Percentiles rank a stretch among this genome's conserved stretches.
Conservation (phyloP, 2,329 filamentous ascomycete species). For the Periconia sp. region DNA sequence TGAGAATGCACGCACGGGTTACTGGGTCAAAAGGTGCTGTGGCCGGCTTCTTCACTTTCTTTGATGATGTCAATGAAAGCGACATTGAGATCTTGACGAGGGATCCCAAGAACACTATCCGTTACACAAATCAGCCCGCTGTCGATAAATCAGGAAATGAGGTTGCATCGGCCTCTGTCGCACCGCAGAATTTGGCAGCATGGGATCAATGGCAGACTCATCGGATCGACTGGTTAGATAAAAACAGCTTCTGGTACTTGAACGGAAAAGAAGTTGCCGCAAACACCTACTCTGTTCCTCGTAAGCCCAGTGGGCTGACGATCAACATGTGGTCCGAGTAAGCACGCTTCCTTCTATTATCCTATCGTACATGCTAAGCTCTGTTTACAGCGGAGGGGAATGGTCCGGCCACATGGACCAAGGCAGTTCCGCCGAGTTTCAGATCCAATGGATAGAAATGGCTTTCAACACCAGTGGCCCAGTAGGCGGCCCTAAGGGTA, state of each 20-base stretch:
- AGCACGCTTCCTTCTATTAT: background rate
- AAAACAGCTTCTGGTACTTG: slow-evolving; percentile 59
- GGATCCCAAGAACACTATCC: slow-evolving; percentile 47
- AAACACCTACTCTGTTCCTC: slow-evolving; percentile 59
- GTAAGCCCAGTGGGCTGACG: slow-evolving; percentile 55
- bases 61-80: slow-evolving; percentile 50
- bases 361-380: background rate
- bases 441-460: slow-evolving; percentile 66
- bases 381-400: slow-evolving; percentile 48
- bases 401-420: slow-evolving; percentile 63
- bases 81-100: slow-evolving; percentile 58
- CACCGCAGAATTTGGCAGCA: slow-evolving; percentile 50
- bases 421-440: slow-evolving; percentile 54
- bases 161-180: slow-evolving; percentile 51
- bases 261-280: slow-evolving; percentile 54
- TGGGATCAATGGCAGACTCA: slow-evolving; percentile 63
- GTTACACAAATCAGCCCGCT: slow-evolving; percentile 64
- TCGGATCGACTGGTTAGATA: slow-evolving; percentile 62
- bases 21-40: slow-evolving; percentile 50
- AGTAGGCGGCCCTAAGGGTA: slow-evolving; percentile 26
- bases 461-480: slow-evolving; percentile 51
- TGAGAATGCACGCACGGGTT: slow-evolving; percentile 52
- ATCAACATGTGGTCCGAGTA: slow-evolving; percentile 63
- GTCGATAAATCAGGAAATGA: slow-evolving; percentile 50
- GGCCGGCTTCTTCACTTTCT: slow-evolving; percentile 60